These are phyloP conservation scores for Pseudogymnoascus destructans DNA, from an alignment of 2,329 filamentous ascomycete species.

Conservation along the genomic window DNA sequence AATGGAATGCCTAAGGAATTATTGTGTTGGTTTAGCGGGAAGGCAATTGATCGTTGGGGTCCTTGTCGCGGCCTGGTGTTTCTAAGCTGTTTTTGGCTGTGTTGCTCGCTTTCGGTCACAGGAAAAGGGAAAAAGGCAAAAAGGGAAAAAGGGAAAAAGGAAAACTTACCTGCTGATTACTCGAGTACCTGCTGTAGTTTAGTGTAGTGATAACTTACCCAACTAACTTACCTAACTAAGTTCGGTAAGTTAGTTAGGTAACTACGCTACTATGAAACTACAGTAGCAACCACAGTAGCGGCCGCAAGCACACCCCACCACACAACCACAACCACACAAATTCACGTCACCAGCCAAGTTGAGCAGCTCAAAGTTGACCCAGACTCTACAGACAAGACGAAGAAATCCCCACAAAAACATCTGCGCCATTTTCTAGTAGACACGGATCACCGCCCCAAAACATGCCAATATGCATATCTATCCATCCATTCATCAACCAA, in stretches of 20 bases:
- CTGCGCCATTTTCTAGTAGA: constrained; percentile 8
- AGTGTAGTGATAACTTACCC: too few species aligned
- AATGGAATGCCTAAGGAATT: background rate
- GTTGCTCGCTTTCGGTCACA: background rate
- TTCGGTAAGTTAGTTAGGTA: too few species aligned
- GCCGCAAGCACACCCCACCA: background rate
- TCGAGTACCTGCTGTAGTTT: too few species aligned
- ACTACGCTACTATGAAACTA: too few species aligned
- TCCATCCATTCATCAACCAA: background rate
- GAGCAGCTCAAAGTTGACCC: background rate
- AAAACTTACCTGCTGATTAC: too few species aligned
- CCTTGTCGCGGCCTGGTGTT: background rate
- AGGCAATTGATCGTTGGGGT: background rate
- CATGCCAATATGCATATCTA: constrained; percentile 4
- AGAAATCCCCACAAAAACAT: background rate
- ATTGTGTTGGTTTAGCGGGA: background rate
- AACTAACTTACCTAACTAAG: too few species aligned
- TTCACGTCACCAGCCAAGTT: background rate
- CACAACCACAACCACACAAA: background rate
- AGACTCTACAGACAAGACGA: background rate
- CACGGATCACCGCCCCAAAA: background rate
- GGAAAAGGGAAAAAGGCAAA: background rate
- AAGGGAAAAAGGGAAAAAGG: too few species aligned
- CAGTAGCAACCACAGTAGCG: too few species aligned
- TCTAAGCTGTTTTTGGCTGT: background rate